Evolutionary conservation across 2,329 filamentous ascomycete species (phyloP), one percentile per base, ranked within the genome.

Genomic region (Fusarium poae): DNA sequence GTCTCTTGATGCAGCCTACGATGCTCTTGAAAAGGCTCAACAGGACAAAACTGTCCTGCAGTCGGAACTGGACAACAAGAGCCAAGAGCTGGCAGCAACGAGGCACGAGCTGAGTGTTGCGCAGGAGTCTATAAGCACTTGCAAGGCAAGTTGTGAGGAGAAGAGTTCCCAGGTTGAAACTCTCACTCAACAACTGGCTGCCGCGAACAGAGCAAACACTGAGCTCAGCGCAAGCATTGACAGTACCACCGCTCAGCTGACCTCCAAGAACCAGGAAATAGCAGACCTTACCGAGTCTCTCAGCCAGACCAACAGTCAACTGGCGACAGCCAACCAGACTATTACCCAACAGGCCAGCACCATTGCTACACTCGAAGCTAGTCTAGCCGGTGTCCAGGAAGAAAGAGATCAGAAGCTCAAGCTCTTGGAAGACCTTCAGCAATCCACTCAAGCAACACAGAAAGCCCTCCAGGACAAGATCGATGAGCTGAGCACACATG

Each of bases 381-480:
- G 9, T 27, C 11, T 57, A 1, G 23, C 15, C 1, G 46, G n/a
- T 4, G 48, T 34, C 4, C 46, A 43, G 23, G 29, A 44, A 12
- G 46, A 53, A 16, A 16, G 48, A 37, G 37, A 57, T 8, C 37
- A 57, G 23, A 57, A 57, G 20, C 11, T 57, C 6, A 43, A 43
- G n/a, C 1, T 57, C 3, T 37, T 57, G 3, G 29, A 57, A 9
- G 55, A 44, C 7, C 37, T 53, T 9, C 55, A 57, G 2, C 27
- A 53, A 21, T 57, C 55, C 1, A 53, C 55, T 2, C 23, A 44
- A 16, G 8, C 23, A 9, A 51, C 35, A 27, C 53, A 57, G 15
- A 57, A 57, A 18, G 45, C 53, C 18, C 53, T 57, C 6, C 44
- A 57, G 18, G 53, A 42, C 18, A 57, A 57, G 45, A 57, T 57